Evolutionary conservation across 139 green algal genomes (phyloP).

Genomic region (Mychonastes homosphaera): DNA sequence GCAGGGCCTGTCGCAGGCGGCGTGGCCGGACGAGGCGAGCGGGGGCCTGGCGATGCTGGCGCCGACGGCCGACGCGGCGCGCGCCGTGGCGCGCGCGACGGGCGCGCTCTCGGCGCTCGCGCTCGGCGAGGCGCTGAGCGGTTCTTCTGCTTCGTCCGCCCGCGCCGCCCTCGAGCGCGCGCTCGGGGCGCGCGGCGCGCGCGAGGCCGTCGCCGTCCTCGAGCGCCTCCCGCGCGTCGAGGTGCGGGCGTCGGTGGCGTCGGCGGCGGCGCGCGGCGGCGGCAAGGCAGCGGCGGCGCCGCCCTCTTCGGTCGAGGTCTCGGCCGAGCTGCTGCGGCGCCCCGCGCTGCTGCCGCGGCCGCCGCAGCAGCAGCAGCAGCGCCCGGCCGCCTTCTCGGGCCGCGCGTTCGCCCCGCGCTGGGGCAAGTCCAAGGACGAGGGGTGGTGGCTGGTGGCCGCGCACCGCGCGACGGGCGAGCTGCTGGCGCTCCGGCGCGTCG

Average conservation of each 20-base stretch:
- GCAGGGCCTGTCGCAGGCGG: slow-evolving; percentile 80
- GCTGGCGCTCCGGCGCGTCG: slow-evolving; percentile 72
- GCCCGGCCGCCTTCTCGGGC: slow-evolving; percentile 12
- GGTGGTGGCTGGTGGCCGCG: slow-evolving; percentile 86
- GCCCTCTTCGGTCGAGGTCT: too few relatives aligned
- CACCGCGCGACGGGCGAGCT: slow-evolving; percentile 52
- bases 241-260: slow-evolving; percentile 9
- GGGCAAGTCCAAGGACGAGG: slow-evolving; percentile 90
- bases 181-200: slow-evolving; percentile 11
- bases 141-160: not conserved
- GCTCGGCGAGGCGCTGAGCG: not conserved
- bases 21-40: slow-evolving; percentile 1
- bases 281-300: too few relatives aligned
- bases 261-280: not conserved
- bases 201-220: slow-evolving; percentile 23
- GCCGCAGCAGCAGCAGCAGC: slow-evolving; percentile 3
- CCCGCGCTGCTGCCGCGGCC: slow-evolving; percentile 1
- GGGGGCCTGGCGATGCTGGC: slow-evolving; percentile 5
- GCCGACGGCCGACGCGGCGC: not conserved
- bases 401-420: slow-evolving; percentile 68
- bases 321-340: too few relatives aligned
- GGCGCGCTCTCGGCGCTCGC: not conserved
- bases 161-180: slow-evolving; percentile 1
- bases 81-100: too few relatives aligned
- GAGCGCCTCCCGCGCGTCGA: slow-evolving; percentile 42